Base-by-base conservation (phyloP, 1,139 yeast species). In the Candida sp. region DNA sequence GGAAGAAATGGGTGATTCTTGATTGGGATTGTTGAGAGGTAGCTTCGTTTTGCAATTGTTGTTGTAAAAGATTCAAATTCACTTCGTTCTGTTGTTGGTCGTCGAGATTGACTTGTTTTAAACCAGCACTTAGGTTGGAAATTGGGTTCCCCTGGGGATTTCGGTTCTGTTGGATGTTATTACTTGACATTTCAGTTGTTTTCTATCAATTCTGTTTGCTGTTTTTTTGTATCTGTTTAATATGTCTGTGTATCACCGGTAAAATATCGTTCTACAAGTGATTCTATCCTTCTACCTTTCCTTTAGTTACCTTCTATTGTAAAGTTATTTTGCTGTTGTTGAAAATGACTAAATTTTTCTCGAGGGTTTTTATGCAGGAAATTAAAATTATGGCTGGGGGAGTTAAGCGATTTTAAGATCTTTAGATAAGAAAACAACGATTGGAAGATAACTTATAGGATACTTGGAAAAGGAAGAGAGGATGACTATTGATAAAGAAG, bases 1-100 rank as follows among this genome's bases (percentile, higher is more conserved):
- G 82, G 60, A 89, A 84, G 61, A 88, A 89, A 49, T 79, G 78
- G 23, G 88, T 77, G 45, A 90, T 82, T 54, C 96, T 73, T 25
- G 81, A 70, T 42, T 71, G 76, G 39, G 70, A 71, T 42, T 64
- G 67, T 36, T 63, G 64, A 33, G 58, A 58, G 36, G 67, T 55
- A 22, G 71, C 64, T 50, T 70, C 75, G 47, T 59, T 63, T 40
- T 67, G 73, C 44, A 70, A 63, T 45, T 70, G 66, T 48, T 73
- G 77, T 52, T 73, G 77, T 52, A 71, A 63, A 40, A 69, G 57
- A 45, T 61, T 66, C 44, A 68, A 55, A 53, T 69, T 70, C 38
- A 64, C 73, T 44, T 68, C 73, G 49, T 70, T 71, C 44, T 67
- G 74, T 47, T 69, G 75, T 44, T 64, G 76, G 49, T 71, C 79